phyloP scores from a whole-genome alignment of 2,329 filamentous ascomycete genomes.

The Fusarium sp. region DNA sequence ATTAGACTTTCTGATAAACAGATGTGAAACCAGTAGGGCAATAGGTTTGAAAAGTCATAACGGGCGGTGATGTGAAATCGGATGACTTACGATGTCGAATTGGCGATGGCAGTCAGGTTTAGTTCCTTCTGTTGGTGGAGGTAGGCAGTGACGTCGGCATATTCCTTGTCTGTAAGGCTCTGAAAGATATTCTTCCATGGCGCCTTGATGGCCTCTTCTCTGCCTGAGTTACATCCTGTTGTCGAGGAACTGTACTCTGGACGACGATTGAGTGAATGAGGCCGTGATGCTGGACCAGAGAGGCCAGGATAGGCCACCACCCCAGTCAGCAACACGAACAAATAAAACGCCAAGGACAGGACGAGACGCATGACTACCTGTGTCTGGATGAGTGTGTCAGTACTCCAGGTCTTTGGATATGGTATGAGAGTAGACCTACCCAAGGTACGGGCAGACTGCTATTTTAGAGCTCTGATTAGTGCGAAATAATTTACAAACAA shows the following conservation, averaged over 20 bases:
- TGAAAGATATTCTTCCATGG: constrained; percentile 29
- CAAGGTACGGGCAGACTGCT: constrained; percentile 1
- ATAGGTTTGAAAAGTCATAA: too few species aligned
- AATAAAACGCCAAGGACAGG: too few species aligned
- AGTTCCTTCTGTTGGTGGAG: constrained; percentile 29
- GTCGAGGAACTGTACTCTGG: neutral
- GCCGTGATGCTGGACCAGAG: constrained; percentile 12
- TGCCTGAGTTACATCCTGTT: neutral
- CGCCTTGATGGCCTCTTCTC: constrained; percentile 6
- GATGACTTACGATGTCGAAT: constrained; percentile 36
- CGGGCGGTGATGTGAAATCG: too few species aligned
- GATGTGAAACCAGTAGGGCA: too few species aligned
- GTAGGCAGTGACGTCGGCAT: constrained; percentile 30
- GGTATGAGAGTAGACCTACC: neutral
- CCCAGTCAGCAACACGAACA: neutral
- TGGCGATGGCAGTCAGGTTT: constrained; percentile 31
- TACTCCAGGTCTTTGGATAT: too few species aligned
- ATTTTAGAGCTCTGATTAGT: neutral
- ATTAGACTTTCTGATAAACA: constrained; percentile 13
- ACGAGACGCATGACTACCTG: too few species aligned
- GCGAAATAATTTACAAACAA: neutral
- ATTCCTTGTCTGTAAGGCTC: constrained; percentile 29
- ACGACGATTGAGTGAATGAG: constrained; percentile 27
- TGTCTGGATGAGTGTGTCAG: too few species aligned
- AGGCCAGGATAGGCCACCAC: neutral